A percentile compares a stretch with the other conserved stretches of the same genome.
phyloP scores from a whole-genome alignment of 768 basidiomycete genomes.

The Paxillus rubicundulus region DNA sequence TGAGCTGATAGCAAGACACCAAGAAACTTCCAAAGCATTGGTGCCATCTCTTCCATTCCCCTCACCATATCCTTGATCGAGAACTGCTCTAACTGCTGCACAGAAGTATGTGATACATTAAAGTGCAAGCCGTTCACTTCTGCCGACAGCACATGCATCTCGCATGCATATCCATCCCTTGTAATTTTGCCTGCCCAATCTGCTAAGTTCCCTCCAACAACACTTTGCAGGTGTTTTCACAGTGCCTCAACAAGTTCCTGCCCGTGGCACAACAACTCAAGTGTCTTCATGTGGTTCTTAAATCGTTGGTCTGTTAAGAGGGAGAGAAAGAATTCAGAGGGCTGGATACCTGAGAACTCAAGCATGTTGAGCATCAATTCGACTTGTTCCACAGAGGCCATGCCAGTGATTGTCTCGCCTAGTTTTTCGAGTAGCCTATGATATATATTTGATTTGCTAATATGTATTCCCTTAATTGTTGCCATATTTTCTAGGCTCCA shows the following conservation, averaged over 20 bases:
- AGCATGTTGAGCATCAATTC: neutral
- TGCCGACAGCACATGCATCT: neutral
- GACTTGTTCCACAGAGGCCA: neutral
- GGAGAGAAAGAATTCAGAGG: neutral
- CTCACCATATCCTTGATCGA: too few relatives aligned
- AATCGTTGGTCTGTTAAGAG: neutral
- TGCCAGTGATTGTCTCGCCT: neutral
- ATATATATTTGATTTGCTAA: neutral
- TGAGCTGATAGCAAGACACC: too few relatives aligned
- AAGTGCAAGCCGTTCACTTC: neutral
- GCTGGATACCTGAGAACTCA: neutral
- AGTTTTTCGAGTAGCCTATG: neutral
- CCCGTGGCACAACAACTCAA: neutral
- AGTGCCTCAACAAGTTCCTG: neutral
- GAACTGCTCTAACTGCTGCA: neutral
- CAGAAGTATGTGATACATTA: neutral
- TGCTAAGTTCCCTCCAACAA: neutral
- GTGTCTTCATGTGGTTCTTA: neutral
- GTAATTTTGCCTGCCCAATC: neutral
- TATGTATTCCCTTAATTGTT: neutral
- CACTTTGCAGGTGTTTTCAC: neutral
- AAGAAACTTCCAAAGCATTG: too few relatives aligned
- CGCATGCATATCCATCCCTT: neutral
- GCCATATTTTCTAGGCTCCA: too few relatives aligned
- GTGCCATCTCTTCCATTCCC: too few relatives aligned